These are phyloP conservation scores for Monosporascus ibericus DNA, from an alignment of 2,329 filamentous ascomycete species.

Conservation along the genomic window DNA sequence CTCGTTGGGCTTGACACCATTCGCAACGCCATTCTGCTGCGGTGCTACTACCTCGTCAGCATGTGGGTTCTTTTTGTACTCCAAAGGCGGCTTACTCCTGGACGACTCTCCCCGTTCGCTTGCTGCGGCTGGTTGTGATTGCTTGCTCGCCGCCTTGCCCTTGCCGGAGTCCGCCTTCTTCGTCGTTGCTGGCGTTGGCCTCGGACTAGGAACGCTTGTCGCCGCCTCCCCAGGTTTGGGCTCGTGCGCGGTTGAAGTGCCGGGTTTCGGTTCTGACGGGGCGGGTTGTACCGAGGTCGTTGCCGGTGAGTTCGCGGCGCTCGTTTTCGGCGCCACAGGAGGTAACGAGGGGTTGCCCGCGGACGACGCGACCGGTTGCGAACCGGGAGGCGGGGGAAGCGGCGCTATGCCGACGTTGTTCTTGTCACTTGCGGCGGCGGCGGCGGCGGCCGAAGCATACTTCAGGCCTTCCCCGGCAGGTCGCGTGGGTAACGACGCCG, in stretches of 20 bases:
- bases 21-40: slow-evolving; percentile 46
- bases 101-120: slow-evolving; percentile 35
- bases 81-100: slow-evolving; percentile 32
- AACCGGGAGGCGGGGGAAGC: slow-evolving; percentile 79
- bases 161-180: slow-evolving; percentile 28
- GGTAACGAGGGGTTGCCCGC: slow-evolving; percentile 42
- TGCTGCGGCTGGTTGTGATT: not conserved
- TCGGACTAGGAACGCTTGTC: slow-evolving; percentile 18
- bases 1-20: slow-evolving; percentile 42
- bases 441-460: slow-evolving; percentile 92
- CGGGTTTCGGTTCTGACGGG: slow-evolving; percentile 20
- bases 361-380: slow-evolving; percentile 29
- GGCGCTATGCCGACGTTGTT: slow-evolving; percentile 91
- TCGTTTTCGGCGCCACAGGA: slow-evolving; percentile 44
- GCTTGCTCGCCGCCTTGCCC: slow-evolving; percentile 39
- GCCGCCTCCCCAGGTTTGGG: slow-evolving; percentile 20
- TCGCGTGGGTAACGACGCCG: slow-evolving; percentile 77
- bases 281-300: slow-evolving; percentile 41
- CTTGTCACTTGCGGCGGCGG: slow-evolving; percentile 79
- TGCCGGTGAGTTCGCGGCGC: slow-evolving; percentile 50
- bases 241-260: slow-evolving; percentile 23
- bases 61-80: slow-evolving; percentile 1
- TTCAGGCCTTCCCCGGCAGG: slow-evolving; percentile 87
- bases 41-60: slow-evolving; percentile 24
- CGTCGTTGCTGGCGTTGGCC: slow-evolving; percentile 18